Evolutionary conservation across 345 rosid species (phyloP).

Genomic region (Sisymbrium irio): DNA sequence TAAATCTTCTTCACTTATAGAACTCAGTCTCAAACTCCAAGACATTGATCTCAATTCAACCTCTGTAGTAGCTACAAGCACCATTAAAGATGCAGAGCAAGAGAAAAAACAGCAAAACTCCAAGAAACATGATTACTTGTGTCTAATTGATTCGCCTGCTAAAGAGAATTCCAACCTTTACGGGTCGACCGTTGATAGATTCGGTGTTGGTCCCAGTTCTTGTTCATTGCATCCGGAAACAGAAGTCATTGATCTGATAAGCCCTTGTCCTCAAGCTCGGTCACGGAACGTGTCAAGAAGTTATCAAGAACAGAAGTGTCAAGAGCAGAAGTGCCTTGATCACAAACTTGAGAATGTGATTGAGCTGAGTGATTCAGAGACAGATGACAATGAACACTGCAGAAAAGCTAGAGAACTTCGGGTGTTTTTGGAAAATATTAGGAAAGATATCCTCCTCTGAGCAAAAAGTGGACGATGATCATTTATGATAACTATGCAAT

Average conservation of each 20-base stretch:
- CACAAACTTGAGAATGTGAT: constrained; percentile 39
- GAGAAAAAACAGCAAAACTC: constrained; percentile 17
- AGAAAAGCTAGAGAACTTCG: constrained; percentile 66
- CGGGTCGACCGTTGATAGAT: constrained; percentile 8
- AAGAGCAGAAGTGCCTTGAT: constrained; percentile 25
- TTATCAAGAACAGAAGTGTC: constrained; percentile 22
- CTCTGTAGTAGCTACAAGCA: not conserved
- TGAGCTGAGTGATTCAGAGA: constrained; percentile 72
- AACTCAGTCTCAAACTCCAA: constrained; percentile 59
- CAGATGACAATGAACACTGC: constrained; percentile 52
- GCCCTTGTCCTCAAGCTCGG: constrained; percentile 54
- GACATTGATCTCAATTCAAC: constrained; percentile 51
- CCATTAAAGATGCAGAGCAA: constrained; percentile 32
- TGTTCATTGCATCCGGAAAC: constrained; percentile 19
- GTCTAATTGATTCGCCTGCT: constrained; percentile 29
- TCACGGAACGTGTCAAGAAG: constrained; percentile 26
- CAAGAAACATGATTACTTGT: constrained; percentile 18
- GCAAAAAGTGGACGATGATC: constrained; percentile 6
- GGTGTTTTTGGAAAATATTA: constrained; percentile 52
- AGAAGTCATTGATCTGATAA: constrained; percentile 69
- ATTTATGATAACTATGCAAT: constrained; percentile 1
- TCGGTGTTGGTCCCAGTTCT: not conserved
- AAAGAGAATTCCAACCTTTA: not conserved
- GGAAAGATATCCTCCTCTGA: constrained; percentile 42
- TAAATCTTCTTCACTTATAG: constrained; percentile 33